Conservation (phyloP, 768 basidiomycete species). For the Macrolepiota fuliginosa region DNA sequence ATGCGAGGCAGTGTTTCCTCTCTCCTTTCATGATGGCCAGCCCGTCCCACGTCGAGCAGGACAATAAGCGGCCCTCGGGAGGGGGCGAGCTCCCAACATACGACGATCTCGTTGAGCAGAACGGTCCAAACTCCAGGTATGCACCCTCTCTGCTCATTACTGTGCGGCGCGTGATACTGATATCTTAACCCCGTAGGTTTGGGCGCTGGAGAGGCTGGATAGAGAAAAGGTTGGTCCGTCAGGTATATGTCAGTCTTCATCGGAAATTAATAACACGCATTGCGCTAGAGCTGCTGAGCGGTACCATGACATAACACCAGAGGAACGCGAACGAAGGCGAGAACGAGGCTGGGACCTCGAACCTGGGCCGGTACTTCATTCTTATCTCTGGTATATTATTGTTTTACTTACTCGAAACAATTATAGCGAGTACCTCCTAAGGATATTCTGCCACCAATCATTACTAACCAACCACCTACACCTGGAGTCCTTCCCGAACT, state of each 20-base stretch:
- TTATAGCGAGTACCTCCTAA: not conserved
- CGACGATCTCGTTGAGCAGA: constrained; percentile 71
- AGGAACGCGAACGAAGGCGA: constrained; percentile 54
- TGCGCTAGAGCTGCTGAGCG: constrained; percentile 75
- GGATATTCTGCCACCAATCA: constrained; percentile 1
- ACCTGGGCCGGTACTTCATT: not conserved
- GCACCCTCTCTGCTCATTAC: constrained; percentile 12
- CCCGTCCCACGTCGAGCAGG: constrained; percentile 41
- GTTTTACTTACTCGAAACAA: not conserved
- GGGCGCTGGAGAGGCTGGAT: constrained; percentile 88
- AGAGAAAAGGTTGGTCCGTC: constrained; percentile 65
- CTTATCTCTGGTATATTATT: not conserved
- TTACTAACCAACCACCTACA: constrained; percentile 22
- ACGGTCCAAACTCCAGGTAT: constrained; percentile 82
- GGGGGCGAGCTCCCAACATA: constrained; percentile 72
- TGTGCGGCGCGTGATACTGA: constrained; percentile 6
- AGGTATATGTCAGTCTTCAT: not conserved
- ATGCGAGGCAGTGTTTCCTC: constrained; percentile 20
- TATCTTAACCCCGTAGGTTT: constrained; percentile 46
- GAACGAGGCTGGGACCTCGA: constrained; percentile 71
- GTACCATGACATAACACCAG: constrained; percentile 62
- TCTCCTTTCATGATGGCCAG: constrained; percentile 14
- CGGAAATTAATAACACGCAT: constrained; percentile 4
- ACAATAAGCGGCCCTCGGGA: constrained; percentile 27
- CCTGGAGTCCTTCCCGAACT: constrained; percentile 23